Evolutionary conservation across 1,284 basidiomycete genomes (phyloP), one percentile per base, ranked within the genome.

Genomic region (Apiotrichum porosum): DNA sequence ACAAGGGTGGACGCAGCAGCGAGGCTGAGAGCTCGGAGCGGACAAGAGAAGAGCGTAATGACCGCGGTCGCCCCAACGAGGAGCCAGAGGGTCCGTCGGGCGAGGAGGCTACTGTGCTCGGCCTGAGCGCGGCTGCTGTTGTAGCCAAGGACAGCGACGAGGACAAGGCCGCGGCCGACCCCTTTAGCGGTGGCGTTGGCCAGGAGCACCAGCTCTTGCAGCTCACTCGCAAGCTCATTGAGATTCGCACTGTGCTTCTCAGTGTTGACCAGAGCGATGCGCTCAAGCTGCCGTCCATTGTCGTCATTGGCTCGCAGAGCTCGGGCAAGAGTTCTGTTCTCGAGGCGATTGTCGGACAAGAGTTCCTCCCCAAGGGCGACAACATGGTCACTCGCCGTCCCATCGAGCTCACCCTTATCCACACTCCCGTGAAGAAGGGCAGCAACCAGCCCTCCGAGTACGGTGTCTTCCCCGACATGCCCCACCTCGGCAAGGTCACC

Each of bases 311-410:
- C 13, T 94, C 90, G 65, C 94, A 99, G 76, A 95, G 91, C 70
- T 93, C 89, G 4, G 94, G 94, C 5, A 99, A 99, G 79, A 94
- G 90, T 63, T 93, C 88, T 22, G 95, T 99, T 0, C 77, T 99
- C 45, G 94, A 99, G 72, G 87, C 95, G 2, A 90, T 99, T 57
- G 95, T 99, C 19, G 95, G 94, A 0, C 91, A 97, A 57, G 92
- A 98, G 70, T 98, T 99, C 72, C 76, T 99, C 34, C 33, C 9
- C 65, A 95, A 91, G 76, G 94, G 94, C 49, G 87, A 93, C 73
- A 98, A 98, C 73, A 99, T 99, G 95, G 95, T 98, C 37, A 99
- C 94, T 1, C 87, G 94, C 3, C 84, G 94, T 40, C 95, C 94
- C 1, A 95, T 99, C 63, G 94, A 99, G 69, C 81, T 98, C 49